A percentile compares a stretch with the other conserved stretches of the same genome.
These are phyloP conservation scores for Taphrina confusa DNA, from an alignment of 1,139 yeast species.

Conservation along the genomic window DNA sequence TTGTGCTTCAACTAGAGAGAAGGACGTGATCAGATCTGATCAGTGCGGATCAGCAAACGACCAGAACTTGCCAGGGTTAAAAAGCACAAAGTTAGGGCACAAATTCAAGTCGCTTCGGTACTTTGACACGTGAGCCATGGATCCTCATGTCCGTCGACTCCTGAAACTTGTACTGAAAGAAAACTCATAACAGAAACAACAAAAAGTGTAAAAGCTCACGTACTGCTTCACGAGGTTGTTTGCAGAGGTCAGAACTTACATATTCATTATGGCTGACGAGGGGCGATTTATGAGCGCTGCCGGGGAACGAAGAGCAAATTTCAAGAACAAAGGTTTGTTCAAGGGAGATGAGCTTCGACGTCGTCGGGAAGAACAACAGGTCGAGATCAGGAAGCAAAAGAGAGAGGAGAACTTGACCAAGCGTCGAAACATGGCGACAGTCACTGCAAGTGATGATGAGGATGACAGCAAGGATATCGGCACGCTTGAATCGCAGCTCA, in stretches of 20 bases:
- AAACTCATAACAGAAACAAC: background rate
- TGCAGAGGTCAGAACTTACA: too few species aligned
- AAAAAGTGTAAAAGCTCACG: background rate
- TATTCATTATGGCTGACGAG: conserved; percentile 21
- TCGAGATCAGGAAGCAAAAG: conserved; percentile 92
- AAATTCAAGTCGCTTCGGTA: background rate
- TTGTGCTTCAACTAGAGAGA: too few species aligned
- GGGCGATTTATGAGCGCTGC: conserved; percentile 53
- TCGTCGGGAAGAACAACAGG: conserved; percentile 96
- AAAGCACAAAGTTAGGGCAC: conserved; percentile 4
- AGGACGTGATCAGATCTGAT: too few species aligned
- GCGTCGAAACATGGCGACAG: conserved; percentile 63
- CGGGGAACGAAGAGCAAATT: conserved; percentile 94
- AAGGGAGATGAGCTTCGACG: conserved; percentile 95
- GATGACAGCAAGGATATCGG: conserved; percentile 50
- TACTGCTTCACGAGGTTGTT: background rate
- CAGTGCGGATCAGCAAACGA: too few species aligned
- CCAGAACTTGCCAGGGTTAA: too few species aligned
- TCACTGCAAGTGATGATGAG: conserved; percentile 52
- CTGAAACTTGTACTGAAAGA: conserved; percentile 6
- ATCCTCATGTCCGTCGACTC: conserved; percentile 10
- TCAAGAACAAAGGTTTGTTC: conserved; percentile 91
- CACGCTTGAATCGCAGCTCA: conserved; percentile 43
- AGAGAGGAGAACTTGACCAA: conserved; percentile 92
- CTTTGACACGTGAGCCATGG: conserved; percentile 3